These are phyloP conservation scores for Hypoxylon rickii DNA, from an alignment of 495 filamentous ascomycete genomes.

Conservation along the genomic window DNA sequence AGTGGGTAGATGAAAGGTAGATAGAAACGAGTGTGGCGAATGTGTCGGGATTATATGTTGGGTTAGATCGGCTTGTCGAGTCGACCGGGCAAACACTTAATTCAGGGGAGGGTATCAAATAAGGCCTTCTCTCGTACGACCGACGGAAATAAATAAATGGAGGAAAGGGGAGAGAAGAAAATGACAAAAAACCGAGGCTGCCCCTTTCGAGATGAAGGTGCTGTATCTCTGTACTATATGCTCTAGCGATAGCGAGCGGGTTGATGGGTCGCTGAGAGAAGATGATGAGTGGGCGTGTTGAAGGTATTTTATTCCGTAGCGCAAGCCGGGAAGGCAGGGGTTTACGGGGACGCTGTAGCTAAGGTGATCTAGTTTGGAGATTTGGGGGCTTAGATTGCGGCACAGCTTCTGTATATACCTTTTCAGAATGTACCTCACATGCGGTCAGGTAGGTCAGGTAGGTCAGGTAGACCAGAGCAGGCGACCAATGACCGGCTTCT, in stretches of 20 bases:
- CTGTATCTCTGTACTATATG: background rate
- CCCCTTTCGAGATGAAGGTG: slow-evolving; percentile 1
- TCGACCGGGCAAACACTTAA: slow-evolving; percentile 18
- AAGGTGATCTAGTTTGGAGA: slow-evolving; percentile 23
- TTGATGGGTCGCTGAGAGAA: too few relatives aligned
- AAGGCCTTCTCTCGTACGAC: slow-evolving; percentile 14
- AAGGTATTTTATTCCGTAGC: slow-evolving; percentile 20
- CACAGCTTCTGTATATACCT: slow-evolving; percentile 31
- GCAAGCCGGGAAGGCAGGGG: slow-evolving; percentile 16
- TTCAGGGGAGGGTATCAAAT: slow-evolving; percentile 15
- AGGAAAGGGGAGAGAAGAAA: background rate
- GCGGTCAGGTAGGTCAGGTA: too few relatives aligned
- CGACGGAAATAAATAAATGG: slow-evolving; percentile 1
- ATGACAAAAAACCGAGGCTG: slow-evolving; percentile 1
- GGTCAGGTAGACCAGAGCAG: background rate
- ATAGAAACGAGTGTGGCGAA: slow-evolving; percentile 14
- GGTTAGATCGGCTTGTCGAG: slow-evolving; percentile 12
- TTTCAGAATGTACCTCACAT: slow-evolving; percentile 17
- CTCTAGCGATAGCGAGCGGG: background rate
- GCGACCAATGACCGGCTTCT: slow-evolving; percentile 16
- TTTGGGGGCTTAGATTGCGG: slow-evolving; percentile 37
- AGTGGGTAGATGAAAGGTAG: too few relatives aligned
- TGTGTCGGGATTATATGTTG: slow-evolving; percentile 5
- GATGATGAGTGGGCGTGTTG: background rate
- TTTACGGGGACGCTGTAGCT: background rate